Conservation (phyloP, 768 basidiomycete species). For the Pisolithus albus region DNA sequence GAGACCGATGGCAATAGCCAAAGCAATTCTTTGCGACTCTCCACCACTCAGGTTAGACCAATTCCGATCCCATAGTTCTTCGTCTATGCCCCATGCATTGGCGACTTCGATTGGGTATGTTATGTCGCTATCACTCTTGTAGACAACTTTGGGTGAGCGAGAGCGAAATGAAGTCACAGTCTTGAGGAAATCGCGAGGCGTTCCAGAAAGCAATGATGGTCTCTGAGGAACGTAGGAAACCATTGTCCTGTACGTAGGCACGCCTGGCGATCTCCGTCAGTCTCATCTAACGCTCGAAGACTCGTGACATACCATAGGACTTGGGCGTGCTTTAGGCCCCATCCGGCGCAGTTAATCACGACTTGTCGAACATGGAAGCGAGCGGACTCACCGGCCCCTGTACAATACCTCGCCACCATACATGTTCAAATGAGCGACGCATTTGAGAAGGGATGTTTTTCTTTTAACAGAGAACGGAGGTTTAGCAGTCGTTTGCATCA, state of each 20-base stretch:
- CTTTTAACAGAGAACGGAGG: conserved; percentile 11
- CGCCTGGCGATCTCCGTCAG: conserved; percentile 37
- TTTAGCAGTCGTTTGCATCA: too few relatives aligned
- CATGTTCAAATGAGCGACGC: conserved; percentile 70
- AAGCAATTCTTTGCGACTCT: conserved; percentile 75
- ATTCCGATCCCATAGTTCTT: conserved; percentile 66
- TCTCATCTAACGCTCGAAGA: not conserved
- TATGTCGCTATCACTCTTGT: not conserved
- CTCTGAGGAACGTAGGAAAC: conserved; percentile 87
- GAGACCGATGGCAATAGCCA: conserved; percentile 69
- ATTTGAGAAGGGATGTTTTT: conserved; percentile 78
- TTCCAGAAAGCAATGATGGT: conserved; percentile 77
- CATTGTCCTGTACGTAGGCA: conserved; percentile 70
- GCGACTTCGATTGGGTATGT: conserved; percentile 48
- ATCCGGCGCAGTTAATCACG: not conserved
- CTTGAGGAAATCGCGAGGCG: conserved; percentile 65
- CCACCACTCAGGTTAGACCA: conserved; percentile 84
- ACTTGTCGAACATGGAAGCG: not conserved
- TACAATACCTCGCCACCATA: conserved; percentile 62
- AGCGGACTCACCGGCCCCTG: conserved; percentile 52
- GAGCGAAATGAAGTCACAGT: conserved; percentile 47
- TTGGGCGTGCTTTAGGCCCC: conserved; percentile 38
- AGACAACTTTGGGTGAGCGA: conserved; percentile 25
- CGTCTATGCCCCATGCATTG: conserved; percentile 57
- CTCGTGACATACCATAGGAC: conserved; percentile 35